A percentile compares a stretch with the other conserved stretches of the same genome.
Conservation (phyloP, 441 rosid genomes). For the Kokia cookei region DNA sequence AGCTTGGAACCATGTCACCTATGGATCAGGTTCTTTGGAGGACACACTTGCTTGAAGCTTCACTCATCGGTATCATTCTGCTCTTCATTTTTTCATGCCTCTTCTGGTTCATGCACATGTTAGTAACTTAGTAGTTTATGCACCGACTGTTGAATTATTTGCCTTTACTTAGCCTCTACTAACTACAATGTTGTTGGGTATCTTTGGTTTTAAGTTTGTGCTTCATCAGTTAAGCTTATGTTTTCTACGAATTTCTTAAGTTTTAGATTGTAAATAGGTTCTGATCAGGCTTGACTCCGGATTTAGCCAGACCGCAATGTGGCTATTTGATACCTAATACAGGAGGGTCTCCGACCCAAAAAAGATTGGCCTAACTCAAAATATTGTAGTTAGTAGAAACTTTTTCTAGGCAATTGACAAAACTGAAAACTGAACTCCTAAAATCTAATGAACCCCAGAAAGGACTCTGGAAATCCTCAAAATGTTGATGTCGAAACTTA, state of each 20-base stretch:
- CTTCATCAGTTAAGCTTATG: not conserved
- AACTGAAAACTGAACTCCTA: not conserved
- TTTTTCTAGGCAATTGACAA: not conserved
- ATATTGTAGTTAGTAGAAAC: too few relatives aligned
- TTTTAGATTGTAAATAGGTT: not conserved
- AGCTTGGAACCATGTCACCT: slow-evolving; percentile 98
- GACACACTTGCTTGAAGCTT: slow-evolving; percentile 96
- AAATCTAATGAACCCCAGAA: not conserved
- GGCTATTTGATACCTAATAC: too few relatives aligned
- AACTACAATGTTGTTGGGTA: not conserved
- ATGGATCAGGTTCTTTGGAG: slow-evolving; percentile 99
- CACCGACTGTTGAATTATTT: not conserved
- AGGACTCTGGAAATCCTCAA: not conserved
- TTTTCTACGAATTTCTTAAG: not conserved
- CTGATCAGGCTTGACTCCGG: too few relatives aligned
- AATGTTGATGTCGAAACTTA: not conserved
- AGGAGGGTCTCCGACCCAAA: too few relatives aligned
- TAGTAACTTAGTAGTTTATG: not conserved
- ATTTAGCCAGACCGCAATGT: too few relatives aligned
- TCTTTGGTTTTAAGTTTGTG: not conserved
- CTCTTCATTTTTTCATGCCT: not conserved
- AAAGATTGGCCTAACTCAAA: not conserved
- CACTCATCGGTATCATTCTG: slow-evolving; percentile 66
- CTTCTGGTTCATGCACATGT: not conserved
- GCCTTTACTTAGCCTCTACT: not conserved